Evolutionary conservation across 805 yeast genomes (phyloP).

Genomic region (Yamadazyma endophytica): DNA sequence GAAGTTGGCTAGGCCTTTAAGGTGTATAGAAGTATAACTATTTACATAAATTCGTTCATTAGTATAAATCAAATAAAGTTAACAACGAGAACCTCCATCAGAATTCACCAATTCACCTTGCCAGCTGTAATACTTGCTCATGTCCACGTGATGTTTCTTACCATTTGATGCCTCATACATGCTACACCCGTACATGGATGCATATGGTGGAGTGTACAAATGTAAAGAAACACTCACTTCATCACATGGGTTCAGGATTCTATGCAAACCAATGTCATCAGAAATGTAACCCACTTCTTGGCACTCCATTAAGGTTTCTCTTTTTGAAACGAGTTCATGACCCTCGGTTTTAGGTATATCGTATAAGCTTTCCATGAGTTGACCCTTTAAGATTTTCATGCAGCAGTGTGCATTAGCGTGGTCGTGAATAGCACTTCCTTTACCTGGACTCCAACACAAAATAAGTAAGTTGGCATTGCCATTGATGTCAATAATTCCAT

Average conservation of each 20-base stretch:
- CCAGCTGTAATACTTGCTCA: constrained; percentile 60
- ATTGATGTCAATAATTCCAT: constrained; percentile 73
- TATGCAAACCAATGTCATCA: constrained; percentile 64
- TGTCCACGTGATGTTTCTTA: constrained; percentile 49
- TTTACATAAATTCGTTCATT: no score
- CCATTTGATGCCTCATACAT: constrained; percentile 49
- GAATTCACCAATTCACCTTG: constrained; percentile 36
- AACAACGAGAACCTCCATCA: constrained; percentile 6
- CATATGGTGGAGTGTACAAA: constrained; percentile 75
- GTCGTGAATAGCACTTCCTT: constrained; percentile 63
- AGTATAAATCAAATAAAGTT: no score
- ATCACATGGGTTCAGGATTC: constrained; percentile 47
- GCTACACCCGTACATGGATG: constrained; percentile 53
- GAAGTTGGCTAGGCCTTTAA: constrained; percentile 10
- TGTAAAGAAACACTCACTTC: constrained; percentile 59
- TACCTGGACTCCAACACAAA: constrained; percentile 68
- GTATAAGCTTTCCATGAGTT: constrained; percentile 53
- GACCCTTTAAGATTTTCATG: constrained; percentile 64
- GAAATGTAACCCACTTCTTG: constrained; percentile 61
- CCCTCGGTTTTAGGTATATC: constrained; percentile 41
- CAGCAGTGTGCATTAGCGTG: constrained; percentile 76
- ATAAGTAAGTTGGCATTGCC: constrained; percentile 64
- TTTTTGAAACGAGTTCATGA: constrained; percentile 17
- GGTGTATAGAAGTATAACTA: constrained; percentile 1
- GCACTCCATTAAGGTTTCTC: constrained; percentile 23